These are phyloP conservation scores for Trichosporon sp. DNA, from an alignment of 1,284 basidiomycete species.

Conservation along the genomic window DNA sequence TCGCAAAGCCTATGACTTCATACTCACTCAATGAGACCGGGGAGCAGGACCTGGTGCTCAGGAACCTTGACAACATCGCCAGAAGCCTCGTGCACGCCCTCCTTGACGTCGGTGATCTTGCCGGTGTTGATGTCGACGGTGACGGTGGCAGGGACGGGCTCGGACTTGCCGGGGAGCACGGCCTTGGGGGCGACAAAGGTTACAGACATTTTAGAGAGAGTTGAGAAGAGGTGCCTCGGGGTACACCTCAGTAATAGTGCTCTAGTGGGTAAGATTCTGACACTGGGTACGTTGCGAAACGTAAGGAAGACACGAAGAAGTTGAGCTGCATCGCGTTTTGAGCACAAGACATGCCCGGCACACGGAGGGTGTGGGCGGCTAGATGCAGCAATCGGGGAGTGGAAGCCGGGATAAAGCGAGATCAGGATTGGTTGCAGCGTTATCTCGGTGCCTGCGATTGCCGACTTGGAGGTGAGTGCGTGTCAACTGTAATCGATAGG, in stretches of 20 bases:
- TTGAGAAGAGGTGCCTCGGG: not conserved
- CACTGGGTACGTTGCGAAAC: not conserved
- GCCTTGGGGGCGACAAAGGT: slow-evolving; percentile 47
- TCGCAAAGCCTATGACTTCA: too few species aligned
- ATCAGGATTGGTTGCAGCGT: not conserved
- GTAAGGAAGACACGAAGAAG: not conserved
- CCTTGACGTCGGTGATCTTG: slow-evolving; percentile 58
- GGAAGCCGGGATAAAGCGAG: not conserved
- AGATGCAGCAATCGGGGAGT: not conserved
- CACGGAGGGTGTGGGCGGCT: not conserved
- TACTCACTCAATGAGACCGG: slow-evolving; percentile 79
- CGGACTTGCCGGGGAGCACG: slow-evolving; percentile 55
- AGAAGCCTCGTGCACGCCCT: slow-evolving; percentile 13
- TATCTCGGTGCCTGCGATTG: not conserved
- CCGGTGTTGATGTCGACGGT: slow-evolving; percentile 60
- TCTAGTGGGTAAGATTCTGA: not conserved
- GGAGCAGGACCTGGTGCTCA: slow-evolving; percentile 56
- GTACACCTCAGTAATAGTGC: not conserved
- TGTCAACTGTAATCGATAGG: not conserved
- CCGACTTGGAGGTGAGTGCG: not conserved
- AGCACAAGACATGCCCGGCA: not conserved
- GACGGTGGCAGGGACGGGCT: slow-evolving; percentile 57
- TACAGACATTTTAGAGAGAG: not conserved
- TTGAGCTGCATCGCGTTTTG: not conserved
- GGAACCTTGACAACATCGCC: slow-evolving; percentile 38